Conservation (phyloP, 352 stramenopile species). For the Phytophthora citrophthora region DNA sequence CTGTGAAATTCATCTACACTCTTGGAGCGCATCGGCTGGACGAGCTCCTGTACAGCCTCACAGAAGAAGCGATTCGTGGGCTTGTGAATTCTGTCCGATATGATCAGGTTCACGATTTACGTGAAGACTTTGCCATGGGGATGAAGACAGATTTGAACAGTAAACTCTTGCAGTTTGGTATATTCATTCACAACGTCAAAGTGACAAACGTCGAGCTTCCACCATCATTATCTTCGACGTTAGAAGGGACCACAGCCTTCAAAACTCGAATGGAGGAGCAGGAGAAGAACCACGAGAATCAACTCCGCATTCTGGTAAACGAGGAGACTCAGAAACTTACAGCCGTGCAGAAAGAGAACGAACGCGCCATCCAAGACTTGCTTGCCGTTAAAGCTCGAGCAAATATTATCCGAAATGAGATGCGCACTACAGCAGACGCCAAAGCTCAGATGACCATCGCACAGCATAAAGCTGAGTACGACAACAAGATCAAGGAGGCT, state of each 20-base stretch:
- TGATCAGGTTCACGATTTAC: conserved; percentile 82
- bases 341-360: conserved; percentile 80
- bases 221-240: conserved; percentile 58
- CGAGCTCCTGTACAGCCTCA: conserved; percentile 80
- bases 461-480: conserved; percentile 52
- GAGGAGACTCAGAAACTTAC: conserved; percentile 87
- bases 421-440: conserved; percentile 72
- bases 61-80: conserved; percentile 77
- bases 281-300: conserved; percentile 91
- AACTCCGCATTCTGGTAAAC: conserved; percentile 81
- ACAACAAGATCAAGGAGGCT: conserved; percentile 77
- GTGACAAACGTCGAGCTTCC: conserved; percentile 86
- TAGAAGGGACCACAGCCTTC: conserved; percentile 86
- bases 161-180: conserved; percentile 74
- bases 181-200: conserved; percentile 90
- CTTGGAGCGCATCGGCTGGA: conserved; percentile 85
- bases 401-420: conserved; percentile 78
- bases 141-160: conserved; percentile 87
- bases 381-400: conserved; percentile 67
- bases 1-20: conserved; percentile 85
- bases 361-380: conserved; percentile 78
- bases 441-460: conserved; percentile 80
- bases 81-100: conserved; percentile 84
- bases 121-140: conserved; percentile 79
- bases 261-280: conserved; percentile 91